Conservation (phyloP, 495 filamentous ascomycete genomes). For the Trichocladium uniseriatum region DNA sequence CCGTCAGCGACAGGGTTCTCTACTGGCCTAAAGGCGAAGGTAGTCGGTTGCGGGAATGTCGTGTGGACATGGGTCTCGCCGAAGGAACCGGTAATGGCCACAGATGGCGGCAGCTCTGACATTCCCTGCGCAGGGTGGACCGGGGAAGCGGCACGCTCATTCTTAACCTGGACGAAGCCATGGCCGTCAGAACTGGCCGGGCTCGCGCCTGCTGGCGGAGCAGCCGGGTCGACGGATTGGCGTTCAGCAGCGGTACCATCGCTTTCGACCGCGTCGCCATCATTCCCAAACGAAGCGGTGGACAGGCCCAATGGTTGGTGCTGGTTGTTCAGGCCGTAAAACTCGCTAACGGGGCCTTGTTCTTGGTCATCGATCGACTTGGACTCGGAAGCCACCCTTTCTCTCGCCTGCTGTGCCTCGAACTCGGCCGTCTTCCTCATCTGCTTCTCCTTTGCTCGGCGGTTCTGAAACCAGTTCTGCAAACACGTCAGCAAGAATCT, state of each 20-base stretch:
- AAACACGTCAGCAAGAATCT: slow-evolving; percentile 22
- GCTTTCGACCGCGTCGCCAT: slow-evolving; percentile 6
- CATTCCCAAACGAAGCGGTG: slow-evolving; percentile 27
- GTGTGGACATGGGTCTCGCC: not conserved
- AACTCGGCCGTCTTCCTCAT: slow-evolving; percentile 63
- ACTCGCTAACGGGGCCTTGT: slow-evolving; percentile 19
- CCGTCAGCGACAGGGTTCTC: not conserved
- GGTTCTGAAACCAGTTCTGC: slow-evolving; percentile 90
- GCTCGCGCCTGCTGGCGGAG: not conserved
- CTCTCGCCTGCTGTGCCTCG: slow-evolving; percentile 45
- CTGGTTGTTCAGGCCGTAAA: slow-evolving; percentile 24
- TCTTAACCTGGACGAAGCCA: slow-evolving; percentile 12
- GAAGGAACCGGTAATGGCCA: slow-evolving; percentile 8
- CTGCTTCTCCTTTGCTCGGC: slow-evolving; percentile 74
- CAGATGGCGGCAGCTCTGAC: not conserved
- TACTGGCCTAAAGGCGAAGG: slow-evolving; percentile 11
- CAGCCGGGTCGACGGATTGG: not conserved
- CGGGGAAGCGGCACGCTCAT: slow-evolving; percentile 6
- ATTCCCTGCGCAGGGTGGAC: not conserved
- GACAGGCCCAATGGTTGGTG: slow-evolving; percentile 28
- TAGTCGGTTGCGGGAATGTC: slow-evolving; percentile 1
- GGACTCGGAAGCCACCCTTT: slow-evolving; percentile 36
- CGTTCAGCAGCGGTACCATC: slow-evolving; percentile 7
- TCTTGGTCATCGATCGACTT: slow-evolving; percentile 28
- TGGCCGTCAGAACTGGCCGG: slow-evolving; percentile 16